Conservation (phyloP, 345 rosid genomes). For the Durio zibethinus region DNA sequence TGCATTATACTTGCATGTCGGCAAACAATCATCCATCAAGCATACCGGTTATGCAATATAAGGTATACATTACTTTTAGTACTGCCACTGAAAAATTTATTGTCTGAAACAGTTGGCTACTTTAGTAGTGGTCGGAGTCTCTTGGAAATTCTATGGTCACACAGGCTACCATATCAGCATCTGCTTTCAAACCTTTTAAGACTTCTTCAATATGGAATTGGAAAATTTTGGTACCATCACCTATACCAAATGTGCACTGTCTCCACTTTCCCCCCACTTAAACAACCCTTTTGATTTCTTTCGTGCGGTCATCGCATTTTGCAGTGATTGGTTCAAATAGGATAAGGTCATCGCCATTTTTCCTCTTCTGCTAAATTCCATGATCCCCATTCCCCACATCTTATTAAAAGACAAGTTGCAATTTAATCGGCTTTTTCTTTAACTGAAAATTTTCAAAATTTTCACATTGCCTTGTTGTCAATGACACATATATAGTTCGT, state of each 20-base stretch:
- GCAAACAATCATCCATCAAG: not conserved
- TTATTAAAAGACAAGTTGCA: slow-evolving; percentile 9
- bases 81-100: not conserved
- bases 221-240: slow-evolving; percentile 25
- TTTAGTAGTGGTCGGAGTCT: slow-evolving; percentile 2
- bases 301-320: slow-evolving; percentile 26
- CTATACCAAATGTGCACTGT: slow-evolving; percentile 36
- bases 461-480: slow-evolving; percentile 12
- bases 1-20: not conserved
- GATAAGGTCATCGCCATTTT: slow-evolving; percentile 43
- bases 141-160: slow-evolving; percentile 19
- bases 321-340: slow-evolving; percentile 40
- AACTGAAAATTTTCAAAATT: not conserved
- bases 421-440: slow-evolving; percentile 6
- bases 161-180: slow-evolving; percentile 13
- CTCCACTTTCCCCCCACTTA: slow-evolving; percentile 55
- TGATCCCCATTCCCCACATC: slow-evolving; percentile 12
- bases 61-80: not conserved
- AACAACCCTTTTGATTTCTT: slow-evolving; percentile 19
- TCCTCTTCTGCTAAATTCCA: slow-evolving; percentile 16
- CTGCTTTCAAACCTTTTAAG: slow-evolving; percentile 17
- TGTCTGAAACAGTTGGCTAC: not conserved
- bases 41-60: not conserved
- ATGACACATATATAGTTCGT: not conserved
- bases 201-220: slow-evolving; percentile 13